Percentiles rank a stretch among this genome's conserved stretches.
Evolutionary conservation across 1,139 yeast species (phyloP).

Genomic region (Trichomonascaceae sp.): DNA sequence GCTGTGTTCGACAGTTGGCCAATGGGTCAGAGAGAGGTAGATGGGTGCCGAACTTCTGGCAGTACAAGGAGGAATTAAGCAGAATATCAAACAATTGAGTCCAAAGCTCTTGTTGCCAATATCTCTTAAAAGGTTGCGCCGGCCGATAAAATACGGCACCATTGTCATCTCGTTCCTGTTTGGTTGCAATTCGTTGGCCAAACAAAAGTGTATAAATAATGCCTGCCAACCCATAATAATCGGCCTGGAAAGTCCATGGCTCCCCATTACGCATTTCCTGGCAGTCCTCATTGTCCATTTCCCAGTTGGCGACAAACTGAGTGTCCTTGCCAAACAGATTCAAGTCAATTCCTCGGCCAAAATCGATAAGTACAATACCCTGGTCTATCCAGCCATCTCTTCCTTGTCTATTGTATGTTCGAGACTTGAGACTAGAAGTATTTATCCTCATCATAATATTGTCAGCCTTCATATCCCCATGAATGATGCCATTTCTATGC

Average conservation of each 20-base stretch:
- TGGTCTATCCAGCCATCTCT: constrained; percentile 46
- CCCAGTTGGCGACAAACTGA: constrained; percentile 57
- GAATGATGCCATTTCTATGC: constrained; percentile 63
- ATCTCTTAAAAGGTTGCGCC: constrained; percentile 51
- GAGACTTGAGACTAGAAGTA: constrained; percentile 19
- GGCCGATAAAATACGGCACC: constrained; percentile 26
- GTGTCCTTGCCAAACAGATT: constrained; percentile 44
- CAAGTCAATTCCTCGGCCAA: constrained; percentile 77
- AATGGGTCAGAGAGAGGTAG: constrained; percentile 42
- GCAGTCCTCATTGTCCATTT: constrained; percentile 68
- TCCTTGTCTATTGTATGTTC: constrained; percentile 31
- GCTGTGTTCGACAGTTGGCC: constrained; percentile 33
- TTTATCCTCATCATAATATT: constrained; percentile 70
- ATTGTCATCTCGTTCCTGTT: constrained; percentile 13
- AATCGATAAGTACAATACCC: constrained; percentile 69
- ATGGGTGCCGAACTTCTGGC: constrained; percentile 15
- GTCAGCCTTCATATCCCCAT: constrained; percentile 83
- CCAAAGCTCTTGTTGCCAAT: constrained; percentile 80
- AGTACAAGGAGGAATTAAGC: constrained; percentile 48
- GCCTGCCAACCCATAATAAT: constrained; percentile 78
- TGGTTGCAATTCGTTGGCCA: constrained; percentile 47
- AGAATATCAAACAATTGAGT: constrained; percentile 54
- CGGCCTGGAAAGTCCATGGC: constrained; percentile 79
- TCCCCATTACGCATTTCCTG: constrained; percentile 57
- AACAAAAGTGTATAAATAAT: constrained; percentile 67